Base-by-base conservation (phyloP, 2,329 filamentous ascomycete species). In the Fusarium lyarnte region DNA sequence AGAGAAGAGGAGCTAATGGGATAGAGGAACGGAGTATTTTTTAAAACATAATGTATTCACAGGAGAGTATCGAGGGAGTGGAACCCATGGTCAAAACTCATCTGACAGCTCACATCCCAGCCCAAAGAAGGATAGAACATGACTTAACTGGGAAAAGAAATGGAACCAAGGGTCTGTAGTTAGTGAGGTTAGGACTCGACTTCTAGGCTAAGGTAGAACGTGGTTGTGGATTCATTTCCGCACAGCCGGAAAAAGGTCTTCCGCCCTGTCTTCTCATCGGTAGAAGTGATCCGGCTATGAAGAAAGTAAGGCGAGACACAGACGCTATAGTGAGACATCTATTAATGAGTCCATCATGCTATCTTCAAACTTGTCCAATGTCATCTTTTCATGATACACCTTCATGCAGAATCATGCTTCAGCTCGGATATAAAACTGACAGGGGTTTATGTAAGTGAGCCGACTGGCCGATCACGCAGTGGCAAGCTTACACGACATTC, bases 151-250 rank as follows among this genome's bases (percentile, higher is more conserved):
- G 31, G 31, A 35, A 35, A 31, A 23, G n/a, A 19, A 23, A 29
- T 59, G n/a, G 16, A 17, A 16, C 51, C 33, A 62, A 46, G 51
- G 33, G 25, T 31, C n/a, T 58, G 39, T 29, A 25, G 27, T 33
- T 19, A 35, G n/a, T 35, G 33, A 17, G 36, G 58, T 31, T 47
- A 23, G 23, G n/a, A 38, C 16, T 43, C 17, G 33, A 59, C 57
- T 35, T 38, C 23, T 58, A 35, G 27, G 27, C 35, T 31, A 29
- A 11, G 3, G 25, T 36, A 62, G 58, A 62, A 47, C 41, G n/a
- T 38, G 33, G 35, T 21, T 35, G 52, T 62, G 59, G 59, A 38
- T 59, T 62, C 59, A 62, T 51, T 62, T 46, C 43, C 43, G 36
- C 29, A 60, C 35, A 38, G 27, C 6, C 19, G n/a, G 49, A 39